Percentiles rank a stretch among this genome's conserved stretches.
These are phyloP conservation scores for Oryza brachyantha DNA, from an alignment of 176 grass and related monocot genomes.

Conservation along the genomic window DNA sequence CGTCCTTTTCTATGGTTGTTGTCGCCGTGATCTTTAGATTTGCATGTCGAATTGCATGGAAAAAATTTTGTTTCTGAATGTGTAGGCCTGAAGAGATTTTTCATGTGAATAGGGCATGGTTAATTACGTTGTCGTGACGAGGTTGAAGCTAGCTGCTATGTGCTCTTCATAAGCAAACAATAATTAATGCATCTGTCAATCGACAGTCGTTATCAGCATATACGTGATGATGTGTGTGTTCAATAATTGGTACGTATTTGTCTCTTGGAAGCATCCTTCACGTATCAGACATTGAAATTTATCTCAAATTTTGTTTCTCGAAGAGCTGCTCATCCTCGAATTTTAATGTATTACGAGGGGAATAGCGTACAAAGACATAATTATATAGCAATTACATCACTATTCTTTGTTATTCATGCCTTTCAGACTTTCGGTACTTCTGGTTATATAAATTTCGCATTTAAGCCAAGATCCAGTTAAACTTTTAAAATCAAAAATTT, in stretches of 20 bases:
- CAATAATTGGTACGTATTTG: neutral
- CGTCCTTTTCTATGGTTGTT: neutral
- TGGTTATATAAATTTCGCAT: too few species aligned
- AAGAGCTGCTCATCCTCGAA: neutral
- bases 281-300: too few species aligned
- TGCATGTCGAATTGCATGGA: neutral
- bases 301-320: neutral
- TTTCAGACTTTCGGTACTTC: neutral
- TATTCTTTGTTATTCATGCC: neutral
- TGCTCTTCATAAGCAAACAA: neutral
- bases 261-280: neutral
- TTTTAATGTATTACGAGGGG: neutral
- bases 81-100: neutral
- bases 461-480: neutral
- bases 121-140: neutral
- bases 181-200: neutral
- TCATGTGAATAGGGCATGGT: neutral
- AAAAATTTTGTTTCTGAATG: neutral
- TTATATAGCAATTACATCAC: neutral
- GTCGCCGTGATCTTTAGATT: neutral
- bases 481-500: neutral
- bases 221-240: neutral
- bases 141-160: too few species aligned
- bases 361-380: neutral
- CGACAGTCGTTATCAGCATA: neutral